These are phyloP conservation scores for Elongisporangium senticosum DNA, from an alignment of 352 stramenopile genomes.

Conservation along the genomic window DNA sequence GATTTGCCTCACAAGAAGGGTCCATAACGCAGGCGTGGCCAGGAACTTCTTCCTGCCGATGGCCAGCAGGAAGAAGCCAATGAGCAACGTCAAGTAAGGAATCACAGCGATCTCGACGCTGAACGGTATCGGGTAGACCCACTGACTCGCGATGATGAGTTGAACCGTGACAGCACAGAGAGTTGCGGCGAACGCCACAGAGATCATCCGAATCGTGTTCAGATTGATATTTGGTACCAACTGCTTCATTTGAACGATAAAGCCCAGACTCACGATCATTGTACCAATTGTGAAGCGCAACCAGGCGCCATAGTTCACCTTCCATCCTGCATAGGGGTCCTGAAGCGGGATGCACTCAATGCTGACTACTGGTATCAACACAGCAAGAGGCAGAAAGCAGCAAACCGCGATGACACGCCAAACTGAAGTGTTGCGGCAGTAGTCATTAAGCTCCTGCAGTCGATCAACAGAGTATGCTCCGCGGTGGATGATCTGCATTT, in stretches of 20 bases:
- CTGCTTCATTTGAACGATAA: conserved; percentile 3
- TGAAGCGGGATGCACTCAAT: conserved; percentile 14
- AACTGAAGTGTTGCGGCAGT: conserved; percentile 3
- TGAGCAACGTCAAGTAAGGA: conserved; percentile 13
- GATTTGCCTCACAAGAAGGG: background rate
- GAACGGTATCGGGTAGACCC: conserved; percentile 23
- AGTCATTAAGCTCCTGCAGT: conserved; percentile 17
- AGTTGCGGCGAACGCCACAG: conserved; percentile 2
- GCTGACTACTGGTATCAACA: conserved; percentile 8
- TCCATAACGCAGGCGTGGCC: too few species aligned
- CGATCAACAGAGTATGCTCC: conserved; percentile 19
- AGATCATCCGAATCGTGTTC: too few species aligned
- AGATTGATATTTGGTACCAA: too few species aligned
- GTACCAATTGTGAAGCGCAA: conserved; percentile 9
- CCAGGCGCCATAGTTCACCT: conserved; percentile 19
- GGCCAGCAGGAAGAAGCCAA: conserved; percentile 11
- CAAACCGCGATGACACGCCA: conserved; percentile 7
- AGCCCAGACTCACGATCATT: conserved; percentile 6
- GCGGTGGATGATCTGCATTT: conserved; percentile 14
- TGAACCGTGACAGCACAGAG: background rate
- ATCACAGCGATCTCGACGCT: conserved; percentile 12
- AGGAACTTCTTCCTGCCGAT: conserved; percentile 2
- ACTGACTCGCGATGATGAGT: conserved; percentile 5
- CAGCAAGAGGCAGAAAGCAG: conserved; percentile 8
- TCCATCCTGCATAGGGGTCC: conserved; percentile 16